A percentile compares a stretch with the other conserved stretches of the same genome.
Evolutionary conservation across 2,329 filamentous ascomycete genomes (phyloP).

Genomic region (Epicoccum nigrum): DNA sequence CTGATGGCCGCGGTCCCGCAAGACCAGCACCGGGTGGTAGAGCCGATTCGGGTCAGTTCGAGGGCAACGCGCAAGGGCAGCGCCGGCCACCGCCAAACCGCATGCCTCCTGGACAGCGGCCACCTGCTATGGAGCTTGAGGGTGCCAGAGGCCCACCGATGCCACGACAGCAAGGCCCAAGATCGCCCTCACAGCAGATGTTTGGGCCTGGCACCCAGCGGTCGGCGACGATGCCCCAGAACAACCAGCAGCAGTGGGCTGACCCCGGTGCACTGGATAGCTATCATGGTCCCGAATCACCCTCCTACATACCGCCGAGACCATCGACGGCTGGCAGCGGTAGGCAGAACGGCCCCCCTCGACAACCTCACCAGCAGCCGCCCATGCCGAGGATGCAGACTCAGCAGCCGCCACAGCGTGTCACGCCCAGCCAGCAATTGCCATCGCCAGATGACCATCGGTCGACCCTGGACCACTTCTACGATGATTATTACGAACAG

Average conservation of each 20-base stretch:
- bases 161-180: conserved; percentile 27
- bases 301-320: conserved; percentile 43
- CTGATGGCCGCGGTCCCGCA: conserved; percentile 30
- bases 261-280: conserved; percentile 43
- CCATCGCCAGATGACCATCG: conserved; percentile 38
- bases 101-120: conserved; percentile 31
- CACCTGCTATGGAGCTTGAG: conserved; percentile 32
- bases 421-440: conserved; percentile 26
- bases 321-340: conserved; percentile 45
- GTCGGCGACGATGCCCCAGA: conserved; percentile 48
- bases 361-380: conserved; percentile 37
- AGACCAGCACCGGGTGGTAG: conserved; percentile 31
- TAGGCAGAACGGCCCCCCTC: conserved; percentile 28
- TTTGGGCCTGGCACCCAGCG: conserved; percentile 43
- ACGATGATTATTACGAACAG: conserved; percentile 56
- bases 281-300: conserved; percentile 47
- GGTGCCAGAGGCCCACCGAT: conserved; percentile 19
- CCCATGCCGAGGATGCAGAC: conserved; percentile 35
- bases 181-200: conserved; percentile 37
- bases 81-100: conserved; percentile 36
- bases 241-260: conserved; percentile 41
- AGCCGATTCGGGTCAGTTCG: conserved; percentile 46
- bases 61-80: conserved; percentile 34
- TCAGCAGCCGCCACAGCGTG: conserved; percentile 28
- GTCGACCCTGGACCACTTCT: conserved; percentile 58